Base-by-base conservation (phyloP, 805 yeast species). In the Myxozyma nipponensis region DNA sequence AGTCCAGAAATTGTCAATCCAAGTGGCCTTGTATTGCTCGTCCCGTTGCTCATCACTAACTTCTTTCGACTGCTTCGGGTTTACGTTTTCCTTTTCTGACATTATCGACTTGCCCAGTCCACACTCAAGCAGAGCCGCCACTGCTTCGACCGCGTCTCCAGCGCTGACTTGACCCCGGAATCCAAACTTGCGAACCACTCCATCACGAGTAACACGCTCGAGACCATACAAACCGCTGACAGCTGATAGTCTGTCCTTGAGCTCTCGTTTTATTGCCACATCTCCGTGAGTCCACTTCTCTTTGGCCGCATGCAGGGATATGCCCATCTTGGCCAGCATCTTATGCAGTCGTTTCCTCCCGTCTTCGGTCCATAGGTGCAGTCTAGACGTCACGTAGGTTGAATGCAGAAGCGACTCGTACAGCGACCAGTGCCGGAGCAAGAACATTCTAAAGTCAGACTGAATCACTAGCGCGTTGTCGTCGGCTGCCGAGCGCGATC, bases 291-390 rank as follows among this genome's bases (percentile, higher is more conserved):
- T 74, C 98, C 98, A 93, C 49, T 82, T 82, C 66, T 93, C 96
- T 62, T 83, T 84, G 0, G 98, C 93, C n/a, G 84, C 82, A 4
- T 81, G 83, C 42, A 93, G 72, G 0, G 96, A 83, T 4, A 93
- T 84, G 5, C 98, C 98, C 96, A 95, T 93, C 60, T 85, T 79
- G 1, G 98, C 98, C 70, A 93, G 87, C 78, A 93, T 76, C 61
- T 89, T 88, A 64, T 90, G 95, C 44, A 93, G 71, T 57, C 82
- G 78, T 63, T 86, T 88, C 58, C 83, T 78, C 4, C 99, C 98
- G 50, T 85, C 90, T 62, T 87, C 96, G 28, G 90, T 84, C 93
- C 96, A 93, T 35, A 93, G 71, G 49, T 81, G 81, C 49, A 93
- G 71, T 64, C 89, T 86, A 10, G 98, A 85, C 62, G 90, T 87